These are phyloP conservation scores for Elsinoe necatrix DNA, from an alignment of 2,329 filamentous ascomycete species.

Conservation along the genomic window DNA sequence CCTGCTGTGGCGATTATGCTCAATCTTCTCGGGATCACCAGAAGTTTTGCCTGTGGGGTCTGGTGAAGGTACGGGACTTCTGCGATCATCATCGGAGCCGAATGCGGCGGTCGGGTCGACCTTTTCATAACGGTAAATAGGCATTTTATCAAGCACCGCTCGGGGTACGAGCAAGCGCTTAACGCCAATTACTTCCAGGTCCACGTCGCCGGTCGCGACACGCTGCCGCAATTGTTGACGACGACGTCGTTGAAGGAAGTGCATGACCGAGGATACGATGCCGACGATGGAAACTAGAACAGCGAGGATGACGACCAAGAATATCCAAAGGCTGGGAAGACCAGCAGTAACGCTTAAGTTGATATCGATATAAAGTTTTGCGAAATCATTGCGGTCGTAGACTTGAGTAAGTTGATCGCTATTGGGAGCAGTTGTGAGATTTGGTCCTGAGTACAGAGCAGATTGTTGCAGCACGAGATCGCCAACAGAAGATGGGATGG, in stretches of 20 bases:
- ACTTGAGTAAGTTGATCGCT: constrained; percentile 31
- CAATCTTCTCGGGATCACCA: neutral
- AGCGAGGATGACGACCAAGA: constrained; percentile 59
- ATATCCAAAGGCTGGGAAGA: constrained; percentile 73
- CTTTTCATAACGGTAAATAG: constrained; percentile 61
- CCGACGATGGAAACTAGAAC: constrained; percentile 61
- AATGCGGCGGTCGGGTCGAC: neutral
- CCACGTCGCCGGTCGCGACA: constrained; percentile 69
- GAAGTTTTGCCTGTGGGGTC: neutral
- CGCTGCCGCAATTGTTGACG: constrained; percentile 60
- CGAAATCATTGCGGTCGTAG: constrained; percentile 36
- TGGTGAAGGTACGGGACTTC: neutral
- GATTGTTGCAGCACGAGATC: constrained; percentile 61
- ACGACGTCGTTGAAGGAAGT: constrained; percentile 63
- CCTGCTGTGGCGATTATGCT: neutral
- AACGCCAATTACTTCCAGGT: constrained; percentile 78
- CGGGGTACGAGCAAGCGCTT: constrained; percentile 70
- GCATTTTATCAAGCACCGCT: constrained; percentile 62
- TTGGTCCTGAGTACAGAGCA: constrained; percentile 65
- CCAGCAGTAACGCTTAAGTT: constrained; percentile 33
- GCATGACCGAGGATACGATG: constrained; percentile 63
- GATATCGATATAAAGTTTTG: constrained; percentile 46
- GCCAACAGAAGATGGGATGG: constrained; percentile 61
- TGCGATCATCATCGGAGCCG: constrained; percentile 10
- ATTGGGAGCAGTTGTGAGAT: constrained; percentile 46